phyloP scores from a whole-genome alignment of 495 filamentous ascomycete genomes.

The Acidomyces sp. region DNA sequence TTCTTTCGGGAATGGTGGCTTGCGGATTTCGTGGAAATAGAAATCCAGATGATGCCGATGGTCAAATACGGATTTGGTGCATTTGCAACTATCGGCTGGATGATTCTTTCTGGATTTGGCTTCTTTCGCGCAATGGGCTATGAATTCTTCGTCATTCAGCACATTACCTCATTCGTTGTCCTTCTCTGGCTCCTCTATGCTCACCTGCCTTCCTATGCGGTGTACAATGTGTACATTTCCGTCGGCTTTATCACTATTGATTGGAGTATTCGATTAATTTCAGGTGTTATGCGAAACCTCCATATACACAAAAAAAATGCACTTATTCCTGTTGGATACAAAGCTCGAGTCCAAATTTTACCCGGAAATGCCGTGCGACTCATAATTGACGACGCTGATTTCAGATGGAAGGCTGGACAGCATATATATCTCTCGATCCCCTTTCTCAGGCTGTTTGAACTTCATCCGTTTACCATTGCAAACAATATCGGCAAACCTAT shows the following conservation, averaged over 20 bases:
- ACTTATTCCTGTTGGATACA: slow-evolving; percentile 3
- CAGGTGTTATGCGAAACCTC: slow-evolving; percentile 10
- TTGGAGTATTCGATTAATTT: slow-evolving; percentile 10
- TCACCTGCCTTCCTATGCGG: slow-evolving; percentile 21
- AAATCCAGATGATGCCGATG: slow-evolving; percentile 21
- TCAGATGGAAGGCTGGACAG: slow-evolving; percentile 23
- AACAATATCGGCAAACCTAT: not conserved
- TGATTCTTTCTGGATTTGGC: slow-evolving; percentile 18
- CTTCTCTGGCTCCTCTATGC: slow-evolving; percentile 20
- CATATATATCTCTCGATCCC: slow-evolving; percentile 20
- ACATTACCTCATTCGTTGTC: slow-evolving; percentile 14
- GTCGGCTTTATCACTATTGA: slow-evolving; percentile 17
- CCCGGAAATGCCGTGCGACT: slow-evolving; percentile 13
- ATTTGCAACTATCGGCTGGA: slow-evolving; percentile 20
- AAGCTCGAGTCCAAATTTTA: slow-evolving; percentile 4
- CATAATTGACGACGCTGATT: slow-evolving; percentile 12
- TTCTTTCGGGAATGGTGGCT: slow-evolving; percentile 20
- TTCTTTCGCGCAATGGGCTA: slow-evolving; percentile 12
- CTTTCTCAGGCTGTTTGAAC: slow-evolving; percentile 15
- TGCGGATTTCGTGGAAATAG: slow-evolving; percentile 16
- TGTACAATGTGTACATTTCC: slow-evolving; percentile 18
- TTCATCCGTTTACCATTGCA: slow-evolving; percentile 25
- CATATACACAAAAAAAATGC: not conserved
- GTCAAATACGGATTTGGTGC: slow-evolving; percentile 25
- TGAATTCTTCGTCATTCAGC: slow-evolving; percentile 18